phyloP scores from a whole-genome alignment of 495 filamentous ascomycete genomes.

The Aspergillus avenaceus region DNA sequence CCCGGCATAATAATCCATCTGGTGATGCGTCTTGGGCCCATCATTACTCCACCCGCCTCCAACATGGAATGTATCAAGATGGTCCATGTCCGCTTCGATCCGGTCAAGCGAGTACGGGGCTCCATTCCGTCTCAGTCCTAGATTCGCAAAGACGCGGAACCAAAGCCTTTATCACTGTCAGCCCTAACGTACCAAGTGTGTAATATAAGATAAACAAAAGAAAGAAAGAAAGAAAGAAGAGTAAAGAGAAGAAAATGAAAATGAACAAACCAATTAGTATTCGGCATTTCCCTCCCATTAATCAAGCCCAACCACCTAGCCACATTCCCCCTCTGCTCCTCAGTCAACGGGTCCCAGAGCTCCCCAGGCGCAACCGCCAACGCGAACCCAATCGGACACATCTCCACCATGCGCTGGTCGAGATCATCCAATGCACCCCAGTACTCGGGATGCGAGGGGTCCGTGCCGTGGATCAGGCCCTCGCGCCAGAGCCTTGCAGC shows the following conservation, averaged over 20 bases:
- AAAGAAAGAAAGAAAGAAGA: no score
- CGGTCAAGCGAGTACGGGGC: slow-evolving; percentile 61
- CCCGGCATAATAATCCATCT: slow-evolving; percentile 82
- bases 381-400: slow-evolving; percentile 68
- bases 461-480: slow-evolving; percentile 63
- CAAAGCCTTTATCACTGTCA: slow-evolving; percentile 44
- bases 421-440: slow-evolving; percentile 70
- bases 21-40: slow-evolving; percentile 68
- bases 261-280: slow-evolving; percentile 52
- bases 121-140: slow-evolving; percentile 67
- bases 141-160: slow-evolving; percentile 80
- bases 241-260: no score
- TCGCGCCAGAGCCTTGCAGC: slow-evolving; percentile 61
- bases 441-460: slow-evolving; percentile 62
- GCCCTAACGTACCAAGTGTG: not conserved
- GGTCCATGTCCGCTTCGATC: slow-evolving; percentile 68
- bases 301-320: slow-evolving; percentile 66
- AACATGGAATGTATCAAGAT: slow-evolving; percentile 74
- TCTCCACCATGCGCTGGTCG: slow-evolving; percentile 83
- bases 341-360: slow-evolving; percentile 64
- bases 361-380: slow-evolving; percentile 56
- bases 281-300: slow-evolving; percentile 68
- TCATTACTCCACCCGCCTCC: slow-evolving; percentile 79
- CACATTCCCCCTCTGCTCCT: slow-evolving; percentile 55
- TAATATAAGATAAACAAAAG: no score